Base-by-base conservation (phyloP, 306 rosid species). In the Amphicarpaea edgeworthii region DNA sequence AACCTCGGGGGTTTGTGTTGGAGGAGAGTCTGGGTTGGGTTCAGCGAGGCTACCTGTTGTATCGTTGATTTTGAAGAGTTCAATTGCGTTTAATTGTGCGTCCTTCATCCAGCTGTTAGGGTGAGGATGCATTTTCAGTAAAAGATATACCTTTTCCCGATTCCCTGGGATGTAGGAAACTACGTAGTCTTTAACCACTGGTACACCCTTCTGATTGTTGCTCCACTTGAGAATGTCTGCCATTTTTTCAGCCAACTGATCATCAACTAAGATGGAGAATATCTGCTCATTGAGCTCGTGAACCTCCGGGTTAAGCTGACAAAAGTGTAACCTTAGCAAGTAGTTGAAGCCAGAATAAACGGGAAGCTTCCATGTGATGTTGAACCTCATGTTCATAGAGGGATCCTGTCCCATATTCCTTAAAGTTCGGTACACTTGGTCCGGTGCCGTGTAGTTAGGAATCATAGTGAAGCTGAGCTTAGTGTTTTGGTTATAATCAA, bases 291-390 rank as follows among this genome's bases (percentile, higher is more conserved):
- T 47, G 17, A 1, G 0, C 6, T 16, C 0, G 0, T 61, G 0
- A 8, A 32, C 1, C 0, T 1, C 0, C 1, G 26, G 45, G 46
- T 61, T 7, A 32, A 61, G 68, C 15, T 32, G 8, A 14, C 68
- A 61, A 61, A 61, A 61, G 24, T 61, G 23, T 34, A 61, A 61
- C 46, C 68, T 32, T 34, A 61, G 68, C 68, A 61, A 32, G 46
- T 61, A 61, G 12, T 8, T 1, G 46, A 61, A 61, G 15, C 46
- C 68, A 0, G 21, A 34, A 61, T 61, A 45, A 32, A 61, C 45
- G 2, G 24, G 1, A 8, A 62, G 4, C 4, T 34, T 26, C 68
- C 68, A 62, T 0, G 68, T 16, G 28, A 62, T 6, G 47, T 62
- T 62, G 46, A 4, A 34, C 23, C 1, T 4, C 47, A 8, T 62